These are phyloP conservation scores for Boletellus deceptivus DNA, from an alignment of 1,284 basidiomycete genomes.

Conservation along the genomic window DNA sequence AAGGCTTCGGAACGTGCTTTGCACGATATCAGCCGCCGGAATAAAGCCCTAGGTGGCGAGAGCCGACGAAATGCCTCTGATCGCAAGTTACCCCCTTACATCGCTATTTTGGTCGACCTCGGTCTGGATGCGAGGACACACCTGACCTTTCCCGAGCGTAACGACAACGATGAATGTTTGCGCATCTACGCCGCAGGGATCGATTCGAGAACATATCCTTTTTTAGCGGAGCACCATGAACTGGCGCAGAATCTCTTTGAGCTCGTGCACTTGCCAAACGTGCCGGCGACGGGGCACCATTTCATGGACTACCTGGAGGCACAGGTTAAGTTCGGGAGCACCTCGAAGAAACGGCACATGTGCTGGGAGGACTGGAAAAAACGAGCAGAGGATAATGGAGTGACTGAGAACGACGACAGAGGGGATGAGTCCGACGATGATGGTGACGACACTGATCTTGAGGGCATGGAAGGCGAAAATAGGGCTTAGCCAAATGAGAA, in stretches of 20 bases:
- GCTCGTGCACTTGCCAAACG: neutral
- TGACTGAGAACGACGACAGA: too few species aligned
- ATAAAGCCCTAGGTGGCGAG: neutral
- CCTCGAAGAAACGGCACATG: neutral
- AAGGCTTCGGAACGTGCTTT: neutral
- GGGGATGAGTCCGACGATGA: too few species aligned
- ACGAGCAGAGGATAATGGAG: too few species aligned
- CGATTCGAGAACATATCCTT: constrained; percentile 2
- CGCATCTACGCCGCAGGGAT: constrained; percentile 8
- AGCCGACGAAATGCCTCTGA: too few species aligned
- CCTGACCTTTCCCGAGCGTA: neutral
- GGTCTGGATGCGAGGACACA: too few species aligned
- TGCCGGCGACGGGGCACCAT: neutral
- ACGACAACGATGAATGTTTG: constrained; percentile 1
- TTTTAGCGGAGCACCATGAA: neutral
- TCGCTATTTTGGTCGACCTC: neutral
- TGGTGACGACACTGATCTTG: too few species aligned
- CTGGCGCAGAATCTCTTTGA: neutral
- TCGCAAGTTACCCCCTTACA: neutral
- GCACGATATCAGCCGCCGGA: neutral
- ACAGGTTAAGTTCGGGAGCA: neutral
- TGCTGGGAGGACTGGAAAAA: neutral
- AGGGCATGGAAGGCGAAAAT: too few species aligned
- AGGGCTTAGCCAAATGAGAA: too few species aligned
- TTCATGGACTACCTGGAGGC: neutral